A percentile compares a stretch with the other conserved stretches of the same genome.
phyloP scores from a whole-genome alignment of 495 filamentous ascomycete species.

The Rhypophila decipiens region DNA sequence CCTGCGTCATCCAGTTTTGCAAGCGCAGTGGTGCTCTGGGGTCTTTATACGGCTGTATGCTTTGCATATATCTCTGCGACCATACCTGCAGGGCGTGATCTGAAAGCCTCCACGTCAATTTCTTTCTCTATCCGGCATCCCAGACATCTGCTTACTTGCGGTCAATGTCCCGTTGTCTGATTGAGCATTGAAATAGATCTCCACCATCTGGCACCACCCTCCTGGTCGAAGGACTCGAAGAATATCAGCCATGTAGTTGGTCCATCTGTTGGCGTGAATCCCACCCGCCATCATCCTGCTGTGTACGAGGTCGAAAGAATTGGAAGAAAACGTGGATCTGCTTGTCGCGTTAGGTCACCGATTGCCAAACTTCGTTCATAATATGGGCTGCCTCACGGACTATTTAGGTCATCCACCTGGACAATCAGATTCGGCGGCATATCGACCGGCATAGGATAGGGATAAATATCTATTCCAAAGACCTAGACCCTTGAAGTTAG shows the following conservation, averaged over 20 bases:
- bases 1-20: conserved; percentile 52
- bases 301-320: conserved; percentile 86
- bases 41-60: conserved; percentile 63
- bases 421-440: conserved; percentile 64
- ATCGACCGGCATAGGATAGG: conserved; percentile 65
- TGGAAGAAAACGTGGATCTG: conserved; percentile 65
- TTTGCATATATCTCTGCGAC: conserved; percentile 63
- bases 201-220: conserved; percentile 89
- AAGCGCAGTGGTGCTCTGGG: conserved; percentile 61
- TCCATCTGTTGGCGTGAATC: conserved; percentile 72
- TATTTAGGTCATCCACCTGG: conserved; percentile 76
- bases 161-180: conserved; percentile 83
- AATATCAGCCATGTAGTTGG: conserved; percentile 73
- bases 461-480: conserved; percentile 72
- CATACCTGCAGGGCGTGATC: conserved; percentile 66
- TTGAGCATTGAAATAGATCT: conserved; percentile 82
- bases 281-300: conserved; percentile 74
- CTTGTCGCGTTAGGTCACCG: conserved; percentile 8
- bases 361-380: neutral
- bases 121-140: neutral
- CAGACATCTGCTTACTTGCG: conserved; percentile 30
- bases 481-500: conserved; percentile 60
- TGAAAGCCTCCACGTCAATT: conserved; percentile 14
- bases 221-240: conserved; percentile 46
- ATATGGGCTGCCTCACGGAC: conserved; percentile 37